Conservation (phyloP, 2,329 filamentous ascomycete species). For the Aspergillus eucalypticola region DNA sequence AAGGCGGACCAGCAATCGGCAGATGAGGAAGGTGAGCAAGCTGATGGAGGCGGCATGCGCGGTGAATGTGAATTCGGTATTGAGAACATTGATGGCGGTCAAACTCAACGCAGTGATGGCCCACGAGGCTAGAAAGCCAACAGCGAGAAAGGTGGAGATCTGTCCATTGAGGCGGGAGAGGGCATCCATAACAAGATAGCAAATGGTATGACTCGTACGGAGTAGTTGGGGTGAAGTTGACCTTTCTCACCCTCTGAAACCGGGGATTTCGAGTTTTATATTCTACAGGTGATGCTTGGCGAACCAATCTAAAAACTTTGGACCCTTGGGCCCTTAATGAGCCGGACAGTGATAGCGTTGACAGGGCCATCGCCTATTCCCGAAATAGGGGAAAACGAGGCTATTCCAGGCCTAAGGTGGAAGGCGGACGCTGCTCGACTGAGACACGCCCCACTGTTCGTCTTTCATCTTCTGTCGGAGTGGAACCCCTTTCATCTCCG, state of each 20-base stretch:
- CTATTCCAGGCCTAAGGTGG: background rate
- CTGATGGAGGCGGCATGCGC: slow-evolving; percentile 17
- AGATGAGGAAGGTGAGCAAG: slow-evolving; percentile 22
- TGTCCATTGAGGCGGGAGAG: background rate
- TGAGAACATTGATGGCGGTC: slow-evolving; percentile 19
- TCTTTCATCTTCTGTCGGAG: background rate
- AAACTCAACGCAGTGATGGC: slow-evolving; percentile 13
- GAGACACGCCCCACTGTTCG: background rate
- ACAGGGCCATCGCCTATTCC: background rate
- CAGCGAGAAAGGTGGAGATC: background rate
- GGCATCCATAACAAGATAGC: background rate
- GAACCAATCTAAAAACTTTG: background rate
- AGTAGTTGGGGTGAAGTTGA: too few species aligned
- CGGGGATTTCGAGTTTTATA: background rate
- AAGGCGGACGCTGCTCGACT: background rate
- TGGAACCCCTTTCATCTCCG: background rate
- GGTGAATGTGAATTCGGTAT: slow-evolving; percentile 11
- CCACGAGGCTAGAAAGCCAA: slow-evolving; percentile 15
- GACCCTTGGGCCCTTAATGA: background rate
- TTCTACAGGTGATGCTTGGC: background rate
- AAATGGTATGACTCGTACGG: too few species aligned
- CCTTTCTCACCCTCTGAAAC: too few species aligned
- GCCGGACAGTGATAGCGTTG: background rate
- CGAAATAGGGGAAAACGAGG: background rate
- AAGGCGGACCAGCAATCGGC: slow-evolving; percentile 13